These are phyloP conservation scores for Penicillium maclennaniae DNA, from an alignment of 495 filamentous ascomycete genomes.

Conservation along the genomic window DNA sequence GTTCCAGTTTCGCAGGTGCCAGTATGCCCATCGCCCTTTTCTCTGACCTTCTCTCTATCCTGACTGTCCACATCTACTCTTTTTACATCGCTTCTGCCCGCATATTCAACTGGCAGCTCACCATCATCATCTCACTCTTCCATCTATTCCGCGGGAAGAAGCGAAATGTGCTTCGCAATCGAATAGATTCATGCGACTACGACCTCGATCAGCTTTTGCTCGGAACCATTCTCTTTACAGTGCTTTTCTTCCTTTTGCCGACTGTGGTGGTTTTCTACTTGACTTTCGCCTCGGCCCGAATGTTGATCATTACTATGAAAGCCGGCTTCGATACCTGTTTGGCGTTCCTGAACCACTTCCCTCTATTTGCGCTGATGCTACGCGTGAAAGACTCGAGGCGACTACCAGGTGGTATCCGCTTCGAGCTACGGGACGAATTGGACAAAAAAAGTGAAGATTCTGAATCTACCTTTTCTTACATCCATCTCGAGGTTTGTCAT, in stretches of 20 bases:
- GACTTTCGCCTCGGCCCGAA: constrained; percentile 89
- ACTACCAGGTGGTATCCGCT: constrained; percentile 89
- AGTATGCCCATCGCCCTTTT: constrained; percentile 96
- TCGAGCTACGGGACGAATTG: constrained; percentile 69
- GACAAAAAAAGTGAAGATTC: constrained; percentile 20
- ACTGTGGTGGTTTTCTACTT: constrained; percentile 96
- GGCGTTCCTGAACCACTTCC: constrained; percentile 96
- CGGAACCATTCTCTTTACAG: constrained; percentile 93
- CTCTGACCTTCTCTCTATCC: constrained; percentile 86
- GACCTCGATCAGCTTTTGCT: constrained; percentile 96
- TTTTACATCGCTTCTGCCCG: constrained; percentile 96
- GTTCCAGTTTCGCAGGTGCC: constrained; percentile 90
- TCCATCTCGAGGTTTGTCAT: constrained; percentile 66
- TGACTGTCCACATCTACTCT: constrained; percentile 94
- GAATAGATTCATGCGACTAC: constrained; percentile 98
- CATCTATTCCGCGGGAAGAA: constrained; percentile 98
- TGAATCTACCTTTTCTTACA: constrained; percentile 60
- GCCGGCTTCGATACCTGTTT: constrained; percentile 84
- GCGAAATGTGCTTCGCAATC: constrained; percentile 91
- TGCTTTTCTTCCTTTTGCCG: constrained; percentile 91
- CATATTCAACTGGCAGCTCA: constrained; percentile 98
- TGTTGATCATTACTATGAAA: constrained; percentile 91
- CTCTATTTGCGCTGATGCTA: constrained; percentile 95
- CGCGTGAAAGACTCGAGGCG: constrained; percentile 88
- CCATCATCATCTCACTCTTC: constrained; percentile 92